These are phyloP conservation scores for Euphorbia celastroides DNA, from an alignment of 441 rosid species.

Conservation along the genomic window DNA sequence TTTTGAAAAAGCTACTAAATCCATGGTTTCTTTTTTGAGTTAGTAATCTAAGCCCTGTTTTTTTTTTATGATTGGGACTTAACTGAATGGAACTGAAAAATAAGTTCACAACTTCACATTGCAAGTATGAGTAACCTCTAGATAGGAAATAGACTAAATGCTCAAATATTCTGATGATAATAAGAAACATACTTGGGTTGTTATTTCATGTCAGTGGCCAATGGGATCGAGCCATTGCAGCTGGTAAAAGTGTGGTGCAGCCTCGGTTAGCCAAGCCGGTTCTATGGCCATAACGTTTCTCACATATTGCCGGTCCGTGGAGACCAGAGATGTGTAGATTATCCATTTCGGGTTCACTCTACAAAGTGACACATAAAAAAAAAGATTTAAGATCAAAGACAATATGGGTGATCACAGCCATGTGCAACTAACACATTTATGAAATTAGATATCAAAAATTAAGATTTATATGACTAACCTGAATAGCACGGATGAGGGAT, in stretches of 20 bases:
- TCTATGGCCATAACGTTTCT: slow-evolving; percentile 72
- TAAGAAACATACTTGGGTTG: not conserved
- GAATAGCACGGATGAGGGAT: slow-evolving; percentile 88
- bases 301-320: slow-evolving; percentile 86
- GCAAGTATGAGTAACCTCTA: no score
- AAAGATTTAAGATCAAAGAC: not conserved
- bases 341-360: slow-evolving; percentile 99
- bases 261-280: slow-evolving; percentile 78
- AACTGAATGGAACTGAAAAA: no score
- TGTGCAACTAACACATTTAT: no score
- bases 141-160: no score
- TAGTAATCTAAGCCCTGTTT: no score
- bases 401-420: not conserved
- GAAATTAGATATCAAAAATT: not conserved
- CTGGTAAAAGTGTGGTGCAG: slow-evolving; percentile 79
- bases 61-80: no score
- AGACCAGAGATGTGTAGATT: slow-evolving; percentile 70
- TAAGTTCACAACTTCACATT: no score
- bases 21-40: no score
- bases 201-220: slow-evolving; percentile 19
- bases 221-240: slow-evolving; percentile 35
- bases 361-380: slow-evolving; percentile 24
- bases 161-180: not conserved
- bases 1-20: no score
- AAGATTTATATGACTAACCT: slow-evolving; percentile 42